Conservation (phyloP, 305 asterid species). For the Coffea humblotiana region DNA sequence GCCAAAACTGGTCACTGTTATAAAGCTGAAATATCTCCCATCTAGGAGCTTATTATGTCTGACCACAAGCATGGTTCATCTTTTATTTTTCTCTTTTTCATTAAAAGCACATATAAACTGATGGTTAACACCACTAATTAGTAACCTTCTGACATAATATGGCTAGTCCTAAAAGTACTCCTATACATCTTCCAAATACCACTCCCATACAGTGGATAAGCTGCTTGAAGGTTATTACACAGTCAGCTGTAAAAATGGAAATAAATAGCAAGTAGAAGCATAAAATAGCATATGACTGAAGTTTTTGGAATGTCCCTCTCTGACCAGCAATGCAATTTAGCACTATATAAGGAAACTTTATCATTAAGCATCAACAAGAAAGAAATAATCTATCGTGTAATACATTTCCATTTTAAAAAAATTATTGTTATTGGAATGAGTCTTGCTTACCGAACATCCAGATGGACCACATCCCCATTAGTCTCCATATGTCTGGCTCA, state of each 20-base stretch:
- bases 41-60: neutral
- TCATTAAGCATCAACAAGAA: neutral
- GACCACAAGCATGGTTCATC: neutral
- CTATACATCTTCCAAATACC: neutral
- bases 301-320: neutral
- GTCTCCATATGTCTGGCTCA: constrained; percentile 93
- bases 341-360: neutral
- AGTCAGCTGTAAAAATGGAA: neutral
- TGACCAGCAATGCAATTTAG: neutral
- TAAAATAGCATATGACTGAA: neutral
- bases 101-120: neutral
- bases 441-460: constrained; percentile 96
- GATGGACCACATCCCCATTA: constrained; percentile 99
- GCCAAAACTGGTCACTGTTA: neutral
- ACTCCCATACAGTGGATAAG: neutral
- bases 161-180: neutral
- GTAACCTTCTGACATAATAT: neutral
- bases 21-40: constrained; percentile 6
- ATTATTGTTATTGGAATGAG: neutral
- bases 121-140: neutral
- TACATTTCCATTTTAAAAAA: neutral
- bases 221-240: neutral
- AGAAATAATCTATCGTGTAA: neutral
- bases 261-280: neutral
- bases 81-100: neutral